Evolutionary conservation across 2,329 filamentous ascomycete genomes (phyloP), one percentile per base, ranked within the genome.

Genomic region (Sclerotinia spermophila): DNA sequence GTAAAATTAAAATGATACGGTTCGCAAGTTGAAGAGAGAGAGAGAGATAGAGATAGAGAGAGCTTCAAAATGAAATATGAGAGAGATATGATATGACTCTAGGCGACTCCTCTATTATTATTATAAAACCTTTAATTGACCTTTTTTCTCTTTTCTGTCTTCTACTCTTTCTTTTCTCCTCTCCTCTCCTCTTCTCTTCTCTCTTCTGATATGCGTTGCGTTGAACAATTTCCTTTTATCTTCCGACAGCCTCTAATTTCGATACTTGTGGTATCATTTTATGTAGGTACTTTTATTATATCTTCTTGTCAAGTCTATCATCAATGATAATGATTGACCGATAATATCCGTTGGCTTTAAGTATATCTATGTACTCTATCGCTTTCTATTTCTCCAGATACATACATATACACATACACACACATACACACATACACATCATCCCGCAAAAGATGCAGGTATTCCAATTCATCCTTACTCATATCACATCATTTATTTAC

Each of bases 401-500:
- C 5, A 5, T n/a, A 53, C 48, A 53, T 53, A 2, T 13, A 51
- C 10, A 2, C 48, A 27, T 30, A 51, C 3, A 11, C 24, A 51
- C n/a, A 27, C 6, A 40, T 40, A 40, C 38, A 11, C 1, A 17
- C 48, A 51, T 27, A 51, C 48, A 51, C 48, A 51, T 27, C n/a
- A 51, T 27, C 24, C 48, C 48, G 24, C 24, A 15, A 13, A n/a
- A 15, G 24, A 27, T 27, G 24, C 24, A 51, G 45, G 10, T 15
- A n/a, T 51, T 21, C 1, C 45, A 5, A n/a, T 5, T n/a, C 24
- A 51, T n/a, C 24, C 45, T 24, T 51, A n/a, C 24, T 10, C 24
- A 67, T 24, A 58, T 65, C 68, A 58, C 48, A 71, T 59, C 42
- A 65, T 48, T 24, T 51, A 40, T 40, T 59, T 59, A 59, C 56